phyloP scores from a whole-genome alignment of 768 basidiomycete species.

The Leccinum disarticulatum region DNA sequence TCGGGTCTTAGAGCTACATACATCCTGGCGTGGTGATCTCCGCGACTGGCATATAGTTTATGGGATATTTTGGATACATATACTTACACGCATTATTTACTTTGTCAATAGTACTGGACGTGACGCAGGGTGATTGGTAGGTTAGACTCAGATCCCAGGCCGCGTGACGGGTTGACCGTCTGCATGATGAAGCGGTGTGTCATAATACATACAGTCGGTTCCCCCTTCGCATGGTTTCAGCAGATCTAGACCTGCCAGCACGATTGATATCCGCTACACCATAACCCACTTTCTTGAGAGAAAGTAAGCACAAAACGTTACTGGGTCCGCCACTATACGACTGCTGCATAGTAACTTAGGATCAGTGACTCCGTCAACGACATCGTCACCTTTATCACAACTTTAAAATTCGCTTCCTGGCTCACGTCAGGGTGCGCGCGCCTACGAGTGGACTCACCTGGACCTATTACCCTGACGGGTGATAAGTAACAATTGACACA shows the following conservation, averaged over 20 bases:
- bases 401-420: neutral
- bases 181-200: neutral
- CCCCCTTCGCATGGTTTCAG: neutral
- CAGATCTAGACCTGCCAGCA: neutral
- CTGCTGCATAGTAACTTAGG: neutral
- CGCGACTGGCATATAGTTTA: too few relatives aligned
- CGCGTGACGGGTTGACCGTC: neutral
- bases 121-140: neutral
- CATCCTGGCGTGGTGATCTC: too few relatives aligned
- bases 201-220: too few relatives aligned
- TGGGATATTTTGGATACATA: slow-evolving; percentile 2
- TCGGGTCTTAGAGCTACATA: too few relatives aligned
- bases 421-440: neutral
- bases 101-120: neutral
- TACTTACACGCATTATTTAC: neutral
- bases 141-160: neutral
- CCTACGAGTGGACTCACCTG: neutral
- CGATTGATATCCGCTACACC: too few relatives aligned
- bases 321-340: neutral
- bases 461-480: neutral
- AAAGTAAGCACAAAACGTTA: too few relatives aligned
- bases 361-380: neutral
- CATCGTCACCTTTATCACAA: neutral
- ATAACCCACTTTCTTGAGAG: too few relatives aligned
- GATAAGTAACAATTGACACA: neutral